phyloP scores from a whole-genome alignment of 169 alveolate genomes.

The Pseudocohnilembus persalinus region DNA sequence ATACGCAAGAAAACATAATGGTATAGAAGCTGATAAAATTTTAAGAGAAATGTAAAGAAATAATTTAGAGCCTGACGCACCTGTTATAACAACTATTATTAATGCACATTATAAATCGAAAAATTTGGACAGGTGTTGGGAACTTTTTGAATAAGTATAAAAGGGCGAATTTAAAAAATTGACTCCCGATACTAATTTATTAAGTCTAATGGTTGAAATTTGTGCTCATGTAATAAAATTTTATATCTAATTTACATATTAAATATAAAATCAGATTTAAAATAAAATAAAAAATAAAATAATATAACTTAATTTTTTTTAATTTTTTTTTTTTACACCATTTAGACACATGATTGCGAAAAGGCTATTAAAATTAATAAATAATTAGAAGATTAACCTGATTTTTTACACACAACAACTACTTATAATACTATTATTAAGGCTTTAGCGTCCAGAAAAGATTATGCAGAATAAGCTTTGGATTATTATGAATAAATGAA shows the following conservation, averaged over 20 bases:
- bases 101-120: conserved; percentile 43
- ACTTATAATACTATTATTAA: conserved; percentile 55
- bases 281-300: neutral
- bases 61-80: conserved; percentile 49
- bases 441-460: conserved; percentile 51
- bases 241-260: neutral
- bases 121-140: conserved; percentile 54
- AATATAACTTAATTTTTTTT: neutral
- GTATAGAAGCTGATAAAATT: conserved; percentile 46
- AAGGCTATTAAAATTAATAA: conserved; percentile 50
- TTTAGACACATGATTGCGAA: conserved; percentile 48
- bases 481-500: conserved; percentile 57
- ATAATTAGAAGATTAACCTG: conserved; percentile 28
- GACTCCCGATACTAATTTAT: conserved; percentile 28
- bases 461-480: conserved; percentile 64
- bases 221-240: conserved; percentile 33
- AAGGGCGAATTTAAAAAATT: conserved; percentile 3
- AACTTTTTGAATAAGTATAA: conserved; percentile 32
- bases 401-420: conserved; percentile 41
- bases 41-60: conserved; percentile 51
- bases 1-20: conserved; percentile 43
- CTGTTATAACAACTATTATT: conserved; percentile 51
- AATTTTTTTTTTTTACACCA: neutral
- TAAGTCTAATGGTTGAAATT: conserved; percentile 48
- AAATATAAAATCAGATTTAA: no score